Base-by-base conservation (phyloP, 2,329 filamentous ascomycete species). In the Leptoxyphium fumago region DNA sequence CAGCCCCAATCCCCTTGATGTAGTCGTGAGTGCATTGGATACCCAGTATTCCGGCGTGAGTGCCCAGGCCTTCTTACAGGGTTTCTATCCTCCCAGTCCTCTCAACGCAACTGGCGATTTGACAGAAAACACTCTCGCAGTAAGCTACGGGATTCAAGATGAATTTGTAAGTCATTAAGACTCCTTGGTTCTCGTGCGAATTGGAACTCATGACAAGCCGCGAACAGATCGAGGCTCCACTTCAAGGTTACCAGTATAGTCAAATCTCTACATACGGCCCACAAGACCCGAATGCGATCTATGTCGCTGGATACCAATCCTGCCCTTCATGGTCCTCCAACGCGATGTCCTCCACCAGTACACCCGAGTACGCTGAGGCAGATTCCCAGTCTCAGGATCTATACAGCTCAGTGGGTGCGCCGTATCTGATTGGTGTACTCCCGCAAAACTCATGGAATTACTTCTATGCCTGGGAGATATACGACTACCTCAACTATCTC, bases 31-130 rank as follows among this genome's bases (percentile, higher is more conserved):
- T 40, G 64, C 74, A 1, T 56, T 66, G 21, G 64, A 73, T 21
- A 61, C 66, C 29, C 66, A 71, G 46, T 67, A 66, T 44, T 64
- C 67, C 2, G 55, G 68, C 29, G 69, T 69, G 1, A 75, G 74
- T 2, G 74, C 74, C 10, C 71, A 75, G 50, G 74, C 76, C 2
- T 78, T 78, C 52, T 68, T 79, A 64, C 74, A 78, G 55, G 75
- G 73, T 7, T 59, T 79, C 9, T 79, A 78, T 54, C 75, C 75
- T 29, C 73, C 74, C 1, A 56, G 59, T 40, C 54, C 57, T 2
- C 57, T 63, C 3, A 58, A 57, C 9, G 11, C 15, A 15, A 36
- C 32, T 36, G 32, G 32, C 32, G 15, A 36, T 36, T 15, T 9
- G 15, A 15, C 3, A 4, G 9, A 36, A 3, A 36, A 36, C 32